These are phyloP conservation scores for Tylopilus sp. DNA, from an alignment of 768 basidiomycete genomes.

Conservation along the genomic window DNA sequence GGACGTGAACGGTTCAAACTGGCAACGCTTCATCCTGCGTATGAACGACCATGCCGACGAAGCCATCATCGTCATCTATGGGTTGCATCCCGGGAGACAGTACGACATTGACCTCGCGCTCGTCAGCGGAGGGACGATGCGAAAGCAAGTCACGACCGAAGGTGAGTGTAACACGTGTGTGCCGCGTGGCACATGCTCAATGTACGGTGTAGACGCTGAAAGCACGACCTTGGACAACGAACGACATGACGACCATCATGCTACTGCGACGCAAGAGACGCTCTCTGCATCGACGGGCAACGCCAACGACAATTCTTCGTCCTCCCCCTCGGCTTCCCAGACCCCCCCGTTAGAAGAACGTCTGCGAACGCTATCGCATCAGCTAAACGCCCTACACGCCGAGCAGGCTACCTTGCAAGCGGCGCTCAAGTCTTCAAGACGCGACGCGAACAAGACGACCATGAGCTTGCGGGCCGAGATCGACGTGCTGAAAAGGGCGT, in stretches of 20 bases:
- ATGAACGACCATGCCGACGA: constrained; percentile 81
- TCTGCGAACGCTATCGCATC: constrained; percentile 59
- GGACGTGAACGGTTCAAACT: constrained; percentile 74
- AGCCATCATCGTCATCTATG: constrained; percentile 88
- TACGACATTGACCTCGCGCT: constrained; percentile 88
- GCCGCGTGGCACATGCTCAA: constrained; percentile 5
- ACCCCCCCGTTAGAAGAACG: constrained; percentile 61
- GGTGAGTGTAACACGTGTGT: constrained; percentile 34
- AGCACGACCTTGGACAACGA: constrained; percentile 22
- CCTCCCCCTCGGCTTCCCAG: constrained; percentile 25
- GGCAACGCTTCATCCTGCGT: constrained; percentile 76
- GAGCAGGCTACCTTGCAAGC: constrained; percentile 68
- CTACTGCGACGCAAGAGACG: constrained; percentile 8
- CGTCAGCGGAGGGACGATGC: constrained; percentile 58
- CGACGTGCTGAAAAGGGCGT: constrained; percentile 75
- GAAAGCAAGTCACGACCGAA: constrained; percentile 68
- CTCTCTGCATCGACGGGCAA: constrained; percentile 29
- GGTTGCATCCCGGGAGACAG: constrained; percentile 81
- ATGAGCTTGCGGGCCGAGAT: constrained; percentile 81
- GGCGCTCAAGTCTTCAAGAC: constrained; percentile 72
- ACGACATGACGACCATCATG: constrained; percentile 15
- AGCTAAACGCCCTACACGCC: constrained; percentile 55
- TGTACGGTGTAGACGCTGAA: constrained; percentile 17
- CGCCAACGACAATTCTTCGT: constrained; percentile 11
- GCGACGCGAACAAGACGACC: constrained; percentile 81